Conservation (phyloP, 2,329 filamentous ascomycete genomes). For the Clonostachys byssicola region DNA sequence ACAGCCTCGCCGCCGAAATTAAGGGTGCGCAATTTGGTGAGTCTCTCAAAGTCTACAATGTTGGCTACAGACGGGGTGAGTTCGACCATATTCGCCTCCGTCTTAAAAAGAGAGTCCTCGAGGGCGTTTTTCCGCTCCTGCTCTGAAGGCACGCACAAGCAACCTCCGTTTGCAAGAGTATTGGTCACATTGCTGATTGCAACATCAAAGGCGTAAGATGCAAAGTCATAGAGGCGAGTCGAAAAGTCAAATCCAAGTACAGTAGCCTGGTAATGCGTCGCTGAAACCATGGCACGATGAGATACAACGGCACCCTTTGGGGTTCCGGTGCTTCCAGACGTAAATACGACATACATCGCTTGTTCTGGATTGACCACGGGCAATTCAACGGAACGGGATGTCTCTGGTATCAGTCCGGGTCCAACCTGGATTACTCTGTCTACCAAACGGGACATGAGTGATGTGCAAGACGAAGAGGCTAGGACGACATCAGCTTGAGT, state of each 20-base stretch:
- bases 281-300: constrained; percentile 9
- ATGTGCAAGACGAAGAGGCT: constrained; percentile 7
- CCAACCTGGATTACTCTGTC: constrained; percentile 20
- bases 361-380: constrained; percentile 11
- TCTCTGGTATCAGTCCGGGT: constrained; percentile 21
- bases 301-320: constrained; percentile 13
- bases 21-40: constrained; percentile 3
- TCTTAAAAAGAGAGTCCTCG: neutral
- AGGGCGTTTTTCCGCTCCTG: constrained; percentile 4
- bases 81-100: neutral
- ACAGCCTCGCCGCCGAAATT: constrained; percentile 39
- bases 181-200: neutral
- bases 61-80: constrained; percentile 6
- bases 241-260: neutral
- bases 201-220: constrained; percentile 2
- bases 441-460: constrained; percentile 28
- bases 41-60: neutral
- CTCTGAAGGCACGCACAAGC: constrained; percentile 6
- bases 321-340: constrained; percentile 10
- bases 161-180: neutral
- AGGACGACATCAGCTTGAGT: constrained; percentile 5
- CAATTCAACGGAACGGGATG: constrained; percentile 9
- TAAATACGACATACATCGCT: constrained; percentile 6
- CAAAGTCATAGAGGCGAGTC: constrained; percentile 4
- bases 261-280: constrained; percentile 17